These are phyloP conservation scores for Fomitopsis palustris DNA, from an alignment of 1,284 basidiomycete species.

Conservation along the genomic window DNA sequence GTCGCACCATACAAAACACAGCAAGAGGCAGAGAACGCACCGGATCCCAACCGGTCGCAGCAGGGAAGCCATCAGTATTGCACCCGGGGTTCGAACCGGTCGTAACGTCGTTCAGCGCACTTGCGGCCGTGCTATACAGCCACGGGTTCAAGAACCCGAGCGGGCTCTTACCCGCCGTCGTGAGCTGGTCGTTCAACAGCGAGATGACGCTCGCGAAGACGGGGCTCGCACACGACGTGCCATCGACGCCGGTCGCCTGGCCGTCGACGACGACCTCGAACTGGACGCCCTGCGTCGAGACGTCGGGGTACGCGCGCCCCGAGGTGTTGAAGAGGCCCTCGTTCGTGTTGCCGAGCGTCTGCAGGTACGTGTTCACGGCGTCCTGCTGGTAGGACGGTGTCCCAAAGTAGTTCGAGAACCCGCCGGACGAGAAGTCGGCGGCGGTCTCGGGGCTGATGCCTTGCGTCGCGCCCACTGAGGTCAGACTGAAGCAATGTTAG, in stretches of 20 bases:
- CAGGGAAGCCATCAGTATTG: conserved; percentile 28
- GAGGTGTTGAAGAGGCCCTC: conserved; percentile 14
- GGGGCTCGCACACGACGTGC: conserved; percentile 29
- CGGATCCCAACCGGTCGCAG: conserved; percentile 35
- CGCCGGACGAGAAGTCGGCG: conserved; percentile 36
- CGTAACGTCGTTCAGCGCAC: conserved; percentile 16
- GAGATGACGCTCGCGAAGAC: conserved; percentile 52
- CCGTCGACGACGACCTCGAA: conserved; percentile 33
- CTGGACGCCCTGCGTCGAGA: conserved; percentile 9
- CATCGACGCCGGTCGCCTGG: conserved; percentile 32
- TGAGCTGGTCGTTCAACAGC: conserved; percentile 56
- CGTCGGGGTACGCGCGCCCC: conserved; percentile 21
- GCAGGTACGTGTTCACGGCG: conserved; percentile 27
- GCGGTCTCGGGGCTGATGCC: conserved; percentile 44
- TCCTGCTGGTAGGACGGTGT: conserved; percentile 32
- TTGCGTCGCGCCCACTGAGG: conserved; percentile 49
- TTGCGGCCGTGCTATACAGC: conserved; percentile 4
- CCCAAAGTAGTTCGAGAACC: conserved; percentile 42
- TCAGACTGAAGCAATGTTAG: conserved; percentile 37
- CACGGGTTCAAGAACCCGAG: conserved; percentile 62
- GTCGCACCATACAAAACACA: not conserved
- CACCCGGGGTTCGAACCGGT: conserved; percentile 17
- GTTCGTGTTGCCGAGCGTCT: conserved; percentile 16
- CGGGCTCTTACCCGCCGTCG: conserved; percentile 35
- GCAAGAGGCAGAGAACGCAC: conserved; percentile 14